Conservation (phyloP, 345 rosid species). For the Arabidopsis arenosa region DNA sequence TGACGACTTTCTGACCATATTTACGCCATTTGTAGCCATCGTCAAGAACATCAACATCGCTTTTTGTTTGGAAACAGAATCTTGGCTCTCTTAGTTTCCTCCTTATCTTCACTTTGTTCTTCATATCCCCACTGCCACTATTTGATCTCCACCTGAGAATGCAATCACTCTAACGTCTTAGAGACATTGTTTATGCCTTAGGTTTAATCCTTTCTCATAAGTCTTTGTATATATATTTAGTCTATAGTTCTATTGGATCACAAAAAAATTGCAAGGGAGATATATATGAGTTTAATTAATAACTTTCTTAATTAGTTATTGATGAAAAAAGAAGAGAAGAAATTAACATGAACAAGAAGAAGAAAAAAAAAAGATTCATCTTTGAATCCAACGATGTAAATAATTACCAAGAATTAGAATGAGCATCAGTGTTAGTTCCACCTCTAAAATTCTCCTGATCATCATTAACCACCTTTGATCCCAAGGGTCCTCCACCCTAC, state of each 20-base stretch:
- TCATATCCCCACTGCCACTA: constrained; percentile 59
- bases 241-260: constrained; percentile 1
- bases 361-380: constrained; percentile 11
- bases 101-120: constrained; percentile 73
- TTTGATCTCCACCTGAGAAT: constrained; percentile 76
- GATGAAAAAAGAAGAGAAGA: neutral
- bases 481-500: constrained; percentile 43
- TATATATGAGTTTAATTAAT: no score
- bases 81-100: constrained; percentile 98
- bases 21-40: constrained; percentile 99
- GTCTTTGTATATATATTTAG: constrained; percentile 4
- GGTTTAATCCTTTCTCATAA: constrained; percentile 24
- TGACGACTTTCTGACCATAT: constrained; percentile 98
- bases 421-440: constrained; percentile 38
- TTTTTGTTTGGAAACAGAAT: constrained; percentile 97
- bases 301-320: neutral
- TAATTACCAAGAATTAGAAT: constrained; percentile 48
- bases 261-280: neutral
- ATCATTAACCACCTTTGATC: constrained; percentile 44
- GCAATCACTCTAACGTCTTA: neutral
- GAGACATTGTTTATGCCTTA: constrained; percentile 5
- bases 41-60: constrained; percentile 94
- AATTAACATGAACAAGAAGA: neutral
- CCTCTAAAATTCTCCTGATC: constrained; percentile 31
- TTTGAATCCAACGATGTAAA: neutral